These are phyloP conservation scores for Fraxinus sp. DNA, from an alignment of 305 asterid species.

Conservation along the genomic window DNA sequence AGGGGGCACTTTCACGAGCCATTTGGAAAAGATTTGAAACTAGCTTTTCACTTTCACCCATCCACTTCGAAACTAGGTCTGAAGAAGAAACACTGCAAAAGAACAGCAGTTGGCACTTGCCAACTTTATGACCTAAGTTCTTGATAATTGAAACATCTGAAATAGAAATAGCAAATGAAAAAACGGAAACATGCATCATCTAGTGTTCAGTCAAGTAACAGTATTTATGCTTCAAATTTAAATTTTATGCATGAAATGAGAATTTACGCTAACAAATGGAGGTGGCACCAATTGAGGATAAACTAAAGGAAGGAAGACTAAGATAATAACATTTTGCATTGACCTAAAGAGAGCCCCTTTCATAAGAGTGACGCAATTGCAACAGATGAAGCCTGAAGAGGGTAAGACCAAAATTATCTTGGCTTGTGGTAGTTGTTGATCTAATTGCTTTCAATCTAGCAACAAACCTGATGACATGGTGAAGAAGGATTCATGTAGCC, in stretches of 20 bases:
- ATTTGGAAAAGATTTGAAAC: conserved; percentile 94
- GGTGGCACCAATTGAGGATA: not conserved
- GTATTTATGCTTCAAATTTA: not conserved
- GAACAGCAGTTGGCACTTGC: conserved; percentile 62
- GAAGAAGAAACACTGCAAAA: conserved; percentile 87
- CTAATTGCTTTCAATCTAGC: not conserved
- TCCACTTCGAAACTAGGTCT: conserved; percentile 97
- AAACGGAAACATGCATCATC: not conserved
- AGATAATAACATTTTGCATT: not conserved
- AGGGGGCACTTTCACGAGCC: conserved; percentile 97
- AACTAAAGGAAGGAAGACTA: not conserved
- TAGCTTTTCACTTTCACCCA: conserved; percentile 99
- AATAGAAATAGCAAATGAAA: conserved; percentile 11
- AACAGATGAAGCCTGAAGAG: not conserved
- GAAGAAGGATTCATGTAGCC: not conserved
- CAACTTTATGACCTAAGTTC: conserved; percentile 47
- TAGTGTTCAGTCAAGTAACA: conserved; percentile 2
- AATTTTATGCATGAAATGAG: not conserved
- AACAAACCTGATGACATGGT: not conserved
- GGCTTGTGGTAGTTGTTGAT: not conserved
- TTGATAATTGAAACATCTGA: conserved; percentile 26
- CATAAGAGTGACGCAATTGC: not conserved
- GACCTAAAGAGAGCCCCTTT: not conserved
- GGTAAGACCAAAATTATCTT: not conserved
- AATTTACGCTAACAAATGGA: not conserved